A percentile compares a stretch with the other conserved stretches of the same genome.
Conservation (phyloP, 805 yeast species). For the Sugiyamaella marilandica region DNA sequence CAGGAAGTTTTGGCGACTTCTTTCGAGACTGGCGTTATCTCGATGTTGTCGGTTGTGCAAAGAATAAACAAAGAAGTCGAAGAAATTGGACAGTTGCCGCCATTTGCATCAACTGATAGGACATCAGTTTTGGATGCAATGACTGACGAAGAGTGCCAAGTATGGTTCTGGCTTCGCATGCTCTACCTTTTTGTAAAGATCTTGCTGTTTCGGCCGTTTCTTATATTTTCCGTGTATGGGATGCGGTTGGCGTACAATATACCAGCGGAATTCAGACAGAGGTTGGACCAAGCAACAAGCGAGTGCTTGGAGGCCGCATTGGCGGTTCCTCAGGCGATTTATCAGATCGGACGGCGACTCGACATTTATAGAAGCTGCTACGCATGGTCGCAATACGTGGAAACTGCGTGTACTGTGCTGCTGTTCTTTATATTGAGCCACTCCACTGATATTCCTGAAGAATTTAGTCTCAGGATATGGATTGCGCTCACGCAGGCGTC, state of each 20-base stretch:
- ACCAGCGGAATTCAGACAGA: neutral
- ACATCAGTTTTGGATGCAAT: slow-evolving; percentile 4
- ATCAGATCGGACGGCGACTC: slow-evolving; percentile 10
- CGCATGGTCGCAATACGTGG: slow-evolving; percentile 11
- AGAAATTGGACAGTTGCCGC: slow-evolving; percentile 1
- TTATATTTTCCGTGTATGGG: slow-evolving; percentile 9
- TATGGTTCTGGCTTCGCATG: slow-evolving; percentile 14
- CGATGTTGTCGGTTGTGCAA: neutral
- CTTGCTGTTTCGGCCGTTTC: slow-evolving; percentile 11
- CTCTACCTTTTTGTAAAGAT: slow-evolving; percentile 8
- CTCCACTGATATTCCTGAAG: slow-evolving; percentile 2
- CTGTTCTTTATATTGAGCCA: slow-evolving; percentile 10
- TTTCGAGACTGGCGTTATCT: slow-evolving; percentile 1
- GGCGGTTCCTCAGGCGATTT: slow-evolving; percentile 11
- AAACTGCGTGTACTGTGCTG: slow-evolving; percentile 8
- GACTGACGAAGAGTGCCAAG: slow-evolving; percentile 12
- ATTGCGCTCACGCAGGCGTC: slow-evolving; percentile 10
- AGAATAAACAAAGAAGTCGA: slow-evolving; percentile 7
- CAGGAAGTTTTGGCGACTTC: neutral
- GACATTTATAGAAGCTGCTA: slow-evolving; percentile 1
- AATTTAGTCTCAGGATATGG: slow-evolving; percentile 13
- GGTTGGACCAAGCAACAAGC: neutral
- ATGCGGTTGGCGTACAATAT: neutral
- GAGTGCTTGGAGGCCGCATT: slow-evolving; percentile 8
- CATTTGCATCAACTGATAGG: slow-evolving; percentile 8